These are phyloP conservation scores for Microdochium paspali DNA, from an alignment of 2,329 filamentous ascomycete species.

Conservation along the genomic window DNA sequence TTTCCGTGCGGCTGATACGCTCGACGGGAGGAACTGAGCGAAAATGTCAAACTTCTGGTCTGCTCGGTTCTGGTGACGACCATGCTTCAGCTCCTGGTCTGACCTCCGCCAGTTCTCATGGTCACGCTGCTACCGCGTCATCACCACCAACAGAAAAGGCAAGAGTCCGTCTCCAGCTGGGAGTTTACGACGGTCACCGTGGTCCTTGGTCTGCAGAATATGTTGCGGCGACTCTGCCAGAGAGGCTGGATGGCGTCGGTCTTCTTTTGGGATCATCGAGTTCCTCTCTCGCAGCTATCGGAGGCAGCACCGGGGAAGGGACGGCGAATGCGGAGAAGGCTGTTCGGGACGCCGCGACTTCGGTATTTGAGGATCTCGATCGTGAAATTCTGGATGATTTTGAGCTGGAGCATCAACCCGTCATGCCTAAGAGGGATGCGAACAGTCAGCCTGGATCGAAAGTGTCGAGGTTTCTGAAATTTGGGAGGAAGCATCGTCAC, in stretches of 20 bases:
- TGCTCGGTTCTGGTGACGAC: neutral
- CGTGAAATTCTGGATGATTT: neutral
- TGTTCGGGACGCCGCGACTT: neutral
- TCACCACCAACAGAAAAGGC: neutral
- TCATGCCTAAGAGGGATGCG: neutral
- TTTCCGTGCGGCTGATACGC: neutral
- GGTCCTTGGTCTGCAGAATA: neutral
- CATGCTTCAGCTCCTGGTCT: no score
- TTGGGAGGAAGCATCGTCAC: neutral
- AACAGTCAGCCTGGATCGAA: neutral
- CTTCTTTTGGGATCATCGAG: neutral
- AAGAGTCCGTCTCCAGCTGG: neutral
- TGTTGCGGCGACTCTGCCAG: neutral
- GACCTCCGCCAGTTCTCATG: no score
- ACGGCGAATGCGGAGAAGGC: neutral
- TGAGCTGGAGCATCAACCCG: neutral
- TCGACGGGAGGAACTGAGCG: no score
- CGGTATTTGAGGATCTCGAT: neutral
- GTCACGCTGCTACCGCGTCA: no score
- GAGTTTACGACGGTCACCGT: neutral
- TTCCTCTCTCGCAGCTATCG: no score
- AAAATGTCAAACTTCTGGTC: no score
- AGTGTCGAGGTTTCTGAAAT: neutral
- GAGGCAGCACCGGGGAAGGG: no score
- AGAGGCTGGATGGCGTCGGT: neutral